These are phyloP conservation scores for Geotrichum carabidarum DNA, from an alignment of 1,139 yeast genomes.

Conservation along the genomic window DNA sequence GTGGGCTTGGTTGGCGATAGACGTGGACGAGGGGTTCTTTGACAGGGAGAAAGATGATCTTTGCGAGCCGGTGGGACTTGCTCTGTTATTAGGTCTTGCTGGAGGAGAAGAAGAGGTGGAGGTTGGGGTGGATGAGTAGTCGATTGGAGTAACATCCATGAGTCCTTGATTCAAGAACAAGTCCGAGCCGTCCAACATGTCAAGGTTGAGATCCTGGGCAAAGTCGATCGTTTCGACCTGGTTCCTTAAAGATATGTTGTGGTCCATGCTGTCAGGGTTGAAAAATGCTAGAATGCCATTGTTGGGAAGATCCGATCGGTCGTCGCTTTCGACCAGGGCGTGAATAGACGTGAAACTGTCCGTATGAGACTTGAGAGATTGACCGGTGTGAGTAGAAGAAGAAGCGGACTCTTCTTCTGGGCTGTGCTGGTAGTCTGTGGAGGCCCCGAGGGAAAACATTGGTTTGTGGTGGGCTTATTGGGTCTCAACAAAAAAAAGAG, in stretches of 20 bases:
- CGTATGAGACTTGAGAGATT: neutral
- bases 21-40: constrained; percentile 5
- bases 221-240: constrained; percentile 2
- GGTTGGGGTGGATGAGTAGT: neutral
- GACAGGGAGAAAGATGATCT: constrained; percentile 3
- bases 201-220: neutral
- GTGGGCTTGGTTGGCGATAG: constrained; percentile 3
- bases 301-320: constrained; percentile 2
- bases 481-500: constrained; percentile 9
- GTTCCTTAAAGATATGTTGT: neutral
- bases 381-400: neutral
- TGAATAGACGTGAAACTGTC: constrained; percentile 14
- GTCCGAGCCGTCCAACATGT: constrained; percentile 5
- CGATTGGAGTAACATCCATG: neutral
- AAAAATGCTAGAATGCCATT: constrained; percentile 7
- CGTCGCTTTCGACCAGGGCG: constrained; percentile 10
- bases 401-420: neutral
- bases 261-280: constrained; percentile 2
- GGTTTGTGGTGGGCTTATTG: constrained; percentile 1
- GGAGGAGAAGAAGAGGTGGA: constrained; percentile 6
- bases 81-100: neutral
- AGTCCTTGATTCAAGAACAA: neutral
- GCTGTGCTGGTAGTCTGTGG: neutral
- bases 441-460: neutral
- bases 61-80: neutral